Percentiles rank a stretch among this genome's conserved stretches.
These are phyloP conservation scores for Davidsoniella neocaledoniae DNA, from an alignment of 2,329 filamentous ascomycete species.

Conservation along the genomic window DNA sequence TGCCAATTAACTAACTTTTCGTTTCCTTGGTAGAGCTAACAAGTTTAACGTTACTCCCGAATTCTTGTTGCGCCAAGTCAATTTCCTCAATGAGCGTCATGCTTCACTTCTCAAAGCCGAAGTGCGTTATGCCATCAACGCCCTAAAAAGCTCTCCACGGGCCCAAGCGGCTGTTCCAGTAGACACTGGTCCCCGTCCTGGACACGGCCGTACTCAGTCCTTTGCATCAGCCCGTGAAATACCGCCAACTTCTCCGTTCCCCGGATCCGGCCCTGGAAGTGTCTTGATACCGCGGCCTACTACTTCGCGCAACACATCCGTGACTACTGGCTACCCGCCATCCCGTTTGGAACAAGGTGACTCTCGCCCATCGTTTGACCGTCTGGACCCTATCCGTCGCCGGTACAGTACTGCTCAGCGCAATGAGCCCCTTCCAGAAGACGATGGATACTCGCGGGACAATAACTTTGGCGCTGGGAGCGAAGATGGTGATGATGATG, in stretches of 20 bases:
- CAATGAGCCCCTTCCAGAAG: neutral
- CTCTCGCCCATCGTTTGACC: no score
- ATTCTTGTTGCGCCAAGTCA: constrained; percentile 83
- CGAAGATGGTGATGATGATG: constrained; percentile 21
- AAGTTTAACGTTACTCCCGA: constrained; percentile 71
- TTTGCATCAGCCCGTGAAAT: neutral
- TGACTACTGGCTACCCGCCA: neutral
- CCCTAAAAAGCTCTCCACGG: constrained; percentile 33
- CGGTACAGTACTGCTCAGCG: no score
- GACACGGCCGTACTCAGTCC: neutral
- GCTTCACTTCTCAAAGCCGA: constrained; percentile 79
- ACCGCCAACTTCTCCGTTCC: constrained; percentile 1
- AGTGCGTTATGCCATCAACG: constrained; percentile 57
- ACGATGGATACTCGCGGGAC: neutral
- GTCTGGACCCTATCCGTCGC: no score
- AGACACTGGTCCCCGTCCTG: neutral
- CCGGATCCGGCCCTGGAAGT: neutral
- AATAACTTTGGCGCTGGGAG: neutral
- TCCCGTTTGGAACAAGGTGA: neutral
- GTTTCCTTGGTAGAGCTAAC: constrained; percentile 35
- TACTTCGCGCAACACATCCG: neutral
- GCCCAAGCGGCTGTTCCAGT: constrained; percentile 39
- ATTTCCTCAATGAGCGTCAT: constrained; percentile 84
- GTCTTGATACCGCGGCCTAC: neutral
- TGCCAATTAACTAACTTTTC: neutral